A percentile compares a stretch with the other conserved stretches of the same genome.
phyloP scores from a whole-genome alignment of 192 early-diverging fungal species.

The Kappamyces sp. region DNA sequence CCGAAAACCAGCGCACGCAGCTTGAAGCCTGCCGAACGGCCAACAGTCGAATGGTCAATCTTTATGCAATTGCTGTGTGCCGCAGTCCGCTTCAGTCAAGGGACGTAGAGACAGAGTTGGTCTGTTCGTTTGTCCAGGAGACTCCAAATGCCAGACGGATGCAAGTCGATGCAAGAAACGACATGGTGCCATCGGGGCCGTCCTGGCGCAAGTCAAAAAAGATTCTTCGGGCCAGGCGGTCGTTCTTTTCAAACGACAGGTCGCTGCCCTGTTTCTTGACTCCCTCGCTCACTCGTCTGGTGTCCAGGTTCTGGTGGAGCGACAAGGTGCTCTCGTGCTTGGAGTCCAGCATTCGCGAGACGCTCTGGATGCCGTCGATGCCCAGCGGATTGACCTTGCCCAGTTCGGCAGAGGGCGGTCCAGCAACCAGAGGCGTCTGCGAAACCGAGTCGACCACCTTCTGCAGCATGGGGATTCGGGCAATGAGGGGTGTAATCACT shows the following conservation, averaged over 20 bases:
- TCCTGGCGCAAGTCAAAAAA: constrained; percentile 77
- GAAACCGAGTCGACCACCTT: neutral
- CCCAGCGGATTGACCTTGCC: neutral
- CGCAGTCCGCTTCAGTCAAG: too few relatives aligned
- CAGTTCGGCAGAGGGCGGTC: neutral
- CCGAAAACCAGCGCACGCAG: too few relatives aligned
- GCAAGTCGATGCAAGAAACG: constrained; percentile 50
- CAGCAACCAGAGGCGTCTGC: neutral
- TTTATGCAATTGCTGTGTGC: too few relatives aligned
- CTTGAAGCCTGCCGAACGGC: too few relatives aligned
- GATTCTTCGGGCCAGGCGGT: constrained; percentile 55
- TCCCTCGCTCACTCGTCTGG: neutral
- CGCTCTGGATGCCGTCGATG: too few relatives aligned
- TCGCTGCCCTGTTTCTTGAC: constrained; percentile 20
- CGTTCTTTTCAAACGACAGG: constrained; percentile 54
- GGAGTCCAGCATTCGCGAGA: too few relatives aligned
- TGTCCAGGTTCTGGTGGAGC: neutral
- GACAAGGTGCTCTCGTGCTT: too few relatives aligned
- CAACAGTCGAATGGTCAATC: too few relatives aligned
- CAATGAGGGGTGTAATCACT: neutral
- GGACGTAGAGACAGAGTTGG: too few relatives aligned
- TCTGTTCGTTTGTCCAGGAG: constrained; percentile 15
- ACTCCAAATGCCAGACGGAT: constrained; percentile 39
- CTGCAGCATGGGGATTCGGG: neutral
- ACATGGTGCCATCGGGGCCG: constrained; percentile 59